Conservation (phyloP, 441 rosid genomes). For the Gossypium davidsonii region DNA sequence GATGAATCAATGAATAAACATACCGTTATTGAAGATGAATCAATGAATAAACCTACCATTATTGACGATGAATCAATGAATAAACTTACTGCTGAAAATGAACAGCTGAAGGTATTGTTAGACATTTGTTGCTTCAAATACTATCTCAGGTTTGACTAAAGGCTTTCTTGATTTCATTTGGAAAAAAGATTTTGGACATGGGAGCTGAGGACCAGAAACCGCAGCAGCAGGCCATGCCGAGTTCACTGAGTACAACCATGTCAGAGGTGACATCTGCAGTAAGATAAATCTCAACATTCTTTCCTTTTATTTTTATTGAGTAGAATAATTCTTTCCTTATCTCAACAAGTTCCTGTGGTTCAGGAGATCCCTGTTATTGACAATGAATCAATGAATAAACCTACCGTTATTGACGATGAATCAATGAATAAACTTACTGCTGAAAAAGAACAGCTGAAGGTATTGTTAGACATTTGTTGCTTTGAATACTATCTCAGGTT, state of each 20-base stretch:
- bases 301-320: neutral
- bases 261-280: constrained; percentile 48
- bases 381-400: neutral
- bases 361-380: neutral
- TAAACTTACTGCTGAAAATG: constrained; percentile 69
- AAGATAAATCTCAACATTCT: constrained; percentile 14
- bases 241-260: constrained; percentile 38
- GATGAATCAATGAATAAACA: neutral
- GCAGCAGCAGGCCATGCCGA: constrained; percentile 49
- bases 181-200: constrained; percentile 75
- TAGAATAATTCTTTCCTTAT: neutral
- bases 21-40: constrained; percentile 19
- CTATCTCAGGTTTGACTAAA: neutral
- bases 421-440: constrained; percentile 48
- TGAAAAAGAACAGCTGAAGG: constrained; percentile 86
- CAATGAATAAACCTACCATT: constrained; percentile 15
- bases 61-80: constrained; percentile 45
- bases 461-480: constrained; percentile 20
- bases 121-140: constrained; percentile 15
- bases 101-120: constrained; percentile 63
- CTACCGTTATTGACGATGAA: constrained; percentile 41
- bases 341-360: neutral
- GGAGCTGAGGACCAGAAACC: constrained; percentile 63
- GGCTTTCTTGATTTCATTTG: constrained; percentile 13
- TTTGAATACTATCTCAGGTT: constrained; percentile 6